Base-by-base conservation (phyloP, 352 stramenopile genomes). In the Lagenidium giganteum region DNA sequence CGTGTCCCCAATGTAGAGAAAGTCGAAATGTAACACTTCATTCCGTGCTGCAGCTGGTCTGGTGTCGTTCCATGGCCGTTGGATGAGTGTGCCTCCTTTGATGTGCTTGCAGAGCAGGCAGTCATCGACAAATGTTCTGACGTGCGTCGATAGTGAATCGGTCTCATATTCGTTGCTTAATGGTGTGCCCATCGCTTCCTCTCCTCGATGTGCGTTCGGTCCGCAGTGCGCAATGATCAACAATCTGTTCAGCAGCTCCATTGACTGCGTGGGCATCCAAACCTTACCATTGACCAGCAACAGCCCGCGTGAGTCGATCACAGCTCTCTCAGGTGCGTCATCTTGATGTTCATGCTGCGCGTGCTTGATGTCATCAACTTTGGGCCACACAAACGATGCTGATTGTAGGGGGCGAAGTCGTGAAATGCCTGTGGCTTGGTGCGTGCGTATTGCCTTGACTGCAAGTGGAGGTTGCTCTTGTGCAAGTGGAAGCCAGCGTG, bases 81-180 rank as follows among this genome's bases (percentile, higher is more conserved):
- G 26, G 13, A 46, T 38, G 5, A 45, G 9, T 3, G 38, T 12
- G 1, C 35, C 35, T 18, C 45, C 45, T 36, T 53, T 53, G 12
- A 53, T 36, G 37, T 53, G 45, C 11, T 46, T 36, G 16, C 45
- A 53, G 5, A 53, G 17, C 27, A 53, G 24, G 20, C 45, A 53
- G 1, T 26, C 8, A 5, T 18, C 13, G 21, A 45, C 25, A 16
- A 45, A 44, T 16, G 17, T 12, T 12, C 31, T 29, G 4, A 45
- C 36, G 5, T 25, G 20, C 20, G 30, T 36, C 4, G 5, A 8
- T n/a, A 53, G 34, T 14, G 24, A 44, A 14, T 37, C 20, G 17
- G 46, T 36, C 3, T 3, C n/a, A 18, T 31, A 52, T 13, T 35
- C 32, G 5, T 33, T 23, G 3, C 25, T 13, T 3, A 51, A 18